Conservation (phyloP, 164 flowering plant species). For the Annona squamosa region DNA sequence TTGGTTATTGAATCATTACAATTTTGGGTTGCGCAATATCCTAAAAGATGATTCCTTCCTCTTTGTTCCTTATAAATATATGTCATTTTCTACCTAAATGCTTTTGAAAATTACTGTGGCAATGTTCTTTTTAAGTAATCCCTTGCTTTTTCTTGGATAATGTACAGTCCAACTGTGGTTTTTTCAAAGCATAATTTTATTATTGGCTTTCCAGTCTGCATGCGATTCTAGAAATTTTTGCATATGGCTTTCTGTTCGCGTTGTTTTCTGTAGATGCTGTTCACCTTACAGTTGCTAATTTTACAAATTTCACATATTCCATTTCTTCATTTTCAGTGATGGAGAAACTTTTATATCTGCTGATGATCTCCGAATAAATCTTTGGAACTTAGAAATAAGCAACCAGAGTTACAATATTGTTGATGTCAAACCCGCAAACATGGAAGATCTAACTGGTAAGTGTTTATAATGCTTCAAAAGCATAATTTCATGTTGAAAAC, state of each 20-base stretch:
- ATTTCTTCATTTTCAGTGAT: conserved; percentile 45
- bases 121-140: no score
- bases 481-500: not conserved
- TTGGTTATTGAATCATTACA: no score
- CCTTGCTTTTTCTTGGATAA: no score
- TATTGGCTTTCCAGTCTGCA: not conserved
- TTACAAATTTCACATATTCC: not conserved
- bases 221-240: not conserved
- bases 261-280: not conserved
- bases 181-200: no score
- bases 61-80: no score
- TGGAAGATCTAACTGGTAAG: conserved; percentile 97
- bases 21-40: no score
- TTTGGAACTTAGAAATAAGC: conserved; percentile 98
- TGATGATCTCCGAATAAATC: conserved; percentile 93
- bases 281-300: not conserved
- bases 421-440: conserved; percentile 96
- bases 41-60: no score
- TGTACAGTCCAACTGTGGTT: no score
- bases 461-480: not conserved
- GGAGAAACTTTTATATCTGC: conserved; percentile 99
- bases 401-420: conserved; percentile 97
- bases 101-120: no score
- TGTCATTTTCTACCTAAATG: no score
- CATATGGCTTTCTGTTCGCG: not conserved